Evolutionary conservation across 768 basidiomycete species (phyloP).

Genomic region (Gautieria morchelliformis): DNA sequence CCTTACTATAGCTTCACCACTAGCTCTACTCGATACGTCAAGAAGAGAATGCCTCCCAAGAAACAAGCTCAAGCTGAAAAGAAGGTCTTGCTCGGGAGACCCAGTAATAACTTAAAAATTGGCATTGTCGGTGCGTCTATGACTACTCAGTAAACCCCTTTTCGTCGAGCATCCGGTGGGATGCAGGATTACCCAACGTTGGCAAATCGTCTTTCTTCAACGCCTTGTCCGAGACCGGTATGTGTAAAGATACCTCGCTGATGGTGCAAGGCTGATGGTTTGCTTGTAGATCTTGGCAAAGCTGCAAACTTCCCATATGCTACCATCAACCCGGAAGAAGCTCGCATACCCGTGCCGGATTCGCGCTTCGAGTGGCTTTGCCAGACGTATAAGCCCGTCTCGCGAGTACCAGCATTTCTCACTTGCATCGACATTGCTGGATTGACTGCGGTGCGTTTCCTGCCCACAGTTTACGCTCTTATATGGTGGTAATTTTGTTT

Average conservation of each 20-base stretch:
- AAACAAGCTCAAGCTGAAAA: constrained; percentile 72
- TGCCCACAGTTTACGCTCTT: background rate
- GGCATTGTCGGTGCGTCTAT: constrained; percentile 88
- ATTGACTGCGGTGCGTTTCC: constrained; percentile 67
- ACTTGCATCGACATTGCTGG: constrained; percentile 99
- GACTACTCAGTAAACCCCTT: background rate
- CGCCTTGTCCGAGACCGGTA: constrained; percentile 83
- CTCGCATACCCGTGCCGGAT: constrained; percentile 94
- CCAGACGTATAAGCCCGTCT: constrained; percentile 80
- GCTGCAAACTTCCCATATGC: constrained; percentile 98
- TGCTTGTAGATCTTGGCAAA: constrained; percentile 66
- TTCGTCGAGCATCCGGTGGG: constrained; percentile 8
- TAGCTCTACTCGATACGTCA: constrained; percentile 29
- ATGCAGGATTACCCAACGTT: constrained; percentile 82
- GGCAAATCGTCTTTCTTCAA: constrained; percentile 99
- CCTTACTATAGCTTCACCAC: constrained; percentile 25
- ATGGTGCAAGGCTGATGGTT: background rate
- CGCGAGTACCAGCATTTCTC: constrained; percentile 84
- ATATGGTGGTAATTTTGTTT: constrained; percentile 1
- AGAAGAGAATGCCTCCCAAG: constrained; percentile 85
- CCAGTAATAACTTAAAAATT: constrained; percentile 95
- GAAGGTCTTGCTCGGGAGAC: constrained; percentile 80
- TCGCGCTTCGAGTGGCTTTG: constrained; percentile 91
- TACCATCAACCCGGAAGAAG: constrained; percentile 70
- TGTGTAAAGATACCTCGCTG: constrained; percentile 16